Evolutionary conservation across 2,329 filamentous ascomycete genomes (phyloP).

Genomic region (Arthrobotrys sphaeroides): DNA sequence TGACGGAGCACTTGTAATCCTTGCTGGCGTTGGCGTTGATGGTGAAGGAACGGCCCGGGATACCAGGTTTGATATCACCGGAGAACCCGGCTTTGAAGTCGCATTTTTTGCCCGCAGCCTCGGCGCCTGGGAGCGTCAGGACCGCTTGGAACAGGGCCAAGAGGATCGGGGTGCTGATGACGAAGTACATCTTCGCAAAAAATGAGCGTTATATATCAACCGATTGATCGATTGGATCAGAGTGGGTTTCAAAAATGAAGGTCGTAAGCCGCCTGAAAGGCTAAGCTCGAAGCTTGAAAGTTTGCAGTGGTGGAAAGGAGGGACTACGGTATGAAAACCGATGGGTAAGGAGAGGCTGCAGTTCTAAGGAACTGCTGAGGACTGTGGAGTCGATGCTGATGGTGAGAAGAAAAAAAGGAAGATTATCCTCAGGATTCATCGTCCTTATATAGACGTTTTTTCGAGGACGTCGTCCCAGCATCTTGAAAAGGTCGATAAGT

Average conservation of each 20-base stretch:
- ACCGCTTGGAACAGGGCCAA: conserved; percentile 18
- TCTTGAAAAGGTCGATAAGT: not conserved
- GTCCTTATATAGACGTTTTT: not conserved
- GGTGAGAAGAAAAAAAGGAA: not conserved
- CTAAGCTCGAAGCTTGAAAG: not conserved
- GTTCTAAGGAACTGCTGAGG: not conserved
- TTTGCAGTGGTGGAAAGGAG: not conserved
- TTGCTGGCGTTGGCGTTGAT: not conserved
- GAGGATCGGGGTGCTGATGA: conserved; percentile 13
- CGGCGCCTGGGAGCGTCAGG: not conserved
- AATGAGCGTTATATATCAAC: not conserved
- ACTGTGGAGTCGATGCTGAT: not conserved
- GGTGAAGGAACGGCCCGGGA: not conserved
- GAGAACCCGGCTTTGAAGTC: not conserved
- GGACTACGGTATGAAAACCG: not conserved
- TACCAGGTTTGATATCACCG: not conserved
- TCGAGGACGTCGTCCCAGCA: not conserved
- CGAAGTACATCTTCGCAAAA: conserved; percentile 4
- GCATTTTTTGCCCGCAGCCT: not conserved
- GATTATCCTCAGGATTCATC: not conserved
- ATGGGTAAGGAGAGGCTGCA: conserved; percentile 3
- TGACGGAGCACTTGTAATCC: not conserved
- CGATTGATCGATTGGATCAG: not conserved
- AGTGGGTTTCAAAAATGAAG: not conserved
- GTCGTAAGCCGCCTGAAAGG: not conserved